A percentile compares a stretch with the other conserved stretches of the same genome.
Evolutionary conservation across 1,139 yeast genomes (phyloP).

Genomic region (Wickerhamomyces sp.): DNA sequence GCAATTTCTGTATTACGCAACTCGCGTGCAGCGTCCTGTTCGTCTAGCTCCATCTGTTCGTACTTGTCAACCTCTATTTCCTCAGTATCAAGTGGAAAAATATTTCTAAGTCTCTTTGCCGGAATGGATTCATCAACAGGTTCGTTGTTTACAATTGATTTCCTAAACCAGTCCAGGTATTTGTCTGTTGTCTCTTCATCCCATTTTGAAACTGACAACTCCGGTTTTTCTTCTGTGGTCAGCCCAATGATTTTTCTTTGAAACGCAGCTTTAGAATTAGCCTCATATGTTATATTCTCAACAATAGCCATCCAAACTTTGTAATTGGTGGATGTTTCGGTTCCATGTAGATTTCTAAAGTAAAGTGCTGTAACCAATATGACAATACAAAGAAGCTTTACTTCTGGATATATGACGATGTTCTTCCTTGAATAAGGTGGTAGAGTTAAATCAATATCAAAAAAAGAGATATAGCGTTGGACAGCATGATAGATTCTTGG

Average conservation of each 20-base stretch:
- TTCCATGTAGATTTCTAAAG: constrained; percentile 7
- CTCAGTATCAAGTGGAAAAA: constrained; percentile 28
- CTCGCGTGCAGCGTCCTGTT: neutral
- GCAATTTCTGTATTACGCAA: constrained; percentile 1
- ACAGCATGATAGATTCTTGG: constrained; percentile 24
- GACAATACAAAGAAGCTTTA: constrained; percentile 9
- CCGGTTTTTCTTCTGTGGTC: constrained; percentile 4
- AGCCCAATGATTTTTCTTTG: constrained; percentile 5
- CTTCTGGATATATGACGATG: constrained; percentile 16
- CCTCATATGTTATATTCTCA: constrained; percentile 3
- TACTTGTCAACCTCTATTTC: neutral
- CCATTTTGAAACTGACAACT: constrained; percentile 33
- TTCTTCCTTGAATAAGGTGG: neutral
- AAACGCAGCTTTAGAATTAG: constrained; percentile 4
- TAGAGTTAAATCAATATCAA: neutral
- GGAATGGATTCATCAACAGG: constrained; percentile 24
- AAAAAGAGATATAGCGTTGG: constrained; percentile 6
- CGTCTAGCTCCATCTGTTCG: neutral
- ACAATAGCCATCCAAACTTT: constrained; percentile 10
- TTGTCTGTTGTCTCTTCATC: constrained; percentile 33
- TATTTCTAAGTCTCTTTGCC: constrained; percentile 34
- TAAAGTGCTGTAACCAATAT: constrained; percentile 15
- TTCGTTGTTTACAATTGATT: constrained; percentile 25
- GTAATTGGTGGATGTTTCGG: constrained; percentile 4
- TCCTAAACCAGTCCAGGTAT: constrained; percentile 43